Evolutionary conservation across 495 filamentous ascomycete genomes (phyloP).

Genomic region (Penicillium cosmopolitanum): DNA sequence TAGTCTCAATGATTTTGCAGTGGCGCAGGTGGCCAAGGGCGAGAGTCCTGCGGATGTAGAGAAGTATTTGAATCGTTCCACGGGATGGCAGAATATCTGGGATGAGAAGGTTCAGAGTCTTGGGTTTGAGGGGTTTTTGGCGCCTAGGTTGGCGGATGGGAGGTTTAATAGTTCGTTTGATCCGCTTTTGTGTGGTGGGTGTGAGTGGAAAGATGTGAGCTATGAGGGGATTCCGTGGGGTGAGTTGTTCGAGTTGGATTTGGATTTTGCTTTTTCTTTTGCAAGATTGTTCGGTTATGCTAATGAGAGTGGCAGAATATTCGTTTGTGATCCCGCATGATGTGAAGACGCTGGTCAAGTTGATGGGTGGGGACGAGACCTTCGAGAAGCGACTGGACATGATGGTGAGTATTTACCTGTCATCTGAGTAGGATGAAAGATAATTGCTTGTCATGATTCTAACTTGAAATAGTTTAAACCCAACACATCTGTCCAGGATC

Average conservation of each 20-base stretch:
- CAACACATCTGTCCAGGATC: conserved; percentile 36
- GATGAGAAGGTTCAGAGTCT: conserved; percentile 54
- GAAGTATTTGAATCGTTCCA: conserved; percentile 61
- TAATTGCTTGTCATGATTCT: neutral
- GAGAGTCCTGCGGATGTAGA: conserved; percentile 55
- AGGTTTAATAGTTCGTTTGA: conserved; percentile 58
- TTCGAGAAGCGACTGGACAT: conserved; percentile 61
- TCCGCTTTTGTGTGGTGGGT: conserved; percentile 63
- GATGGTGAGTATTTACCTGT: conserved; percentile 27
- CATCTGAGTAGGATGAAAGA: neutral
- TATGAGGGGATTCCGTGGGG: conserved; percentile 46
- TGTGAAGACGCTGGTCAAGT: conserved; percentile 59
- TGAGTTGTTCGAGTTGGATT: conserved; percentile 21
- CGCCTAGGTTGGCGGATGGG: conserved; percentile 56
- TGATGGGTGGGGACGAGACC: conserved; percentile 57
- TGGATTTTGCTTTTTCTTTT: neutral
- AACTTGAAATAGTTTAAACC: conserved; percentile 33
- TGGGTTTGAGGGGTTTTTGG: conserved; percentile 65
- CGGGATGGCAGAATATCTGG: conserved; percentile 70
- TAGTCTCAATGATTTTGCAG: conserved; percentile 72
- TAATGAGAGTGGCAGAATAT: conserved; percentile 53
- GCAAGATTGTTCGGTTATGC: neutral
- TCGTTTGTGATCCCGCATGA: conserved; percentile 68
- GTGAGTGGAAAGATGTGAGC: conserved; percentile 59
- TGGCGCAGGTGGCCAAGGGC: conserved; percentile 65